A percentile compares a stretch with the other conserved stretches of the same genome.
Evolutionary conservation across 345 rosid genomes (phyloP).

Genomic region (Eucalyptus caleyi): DNA sequence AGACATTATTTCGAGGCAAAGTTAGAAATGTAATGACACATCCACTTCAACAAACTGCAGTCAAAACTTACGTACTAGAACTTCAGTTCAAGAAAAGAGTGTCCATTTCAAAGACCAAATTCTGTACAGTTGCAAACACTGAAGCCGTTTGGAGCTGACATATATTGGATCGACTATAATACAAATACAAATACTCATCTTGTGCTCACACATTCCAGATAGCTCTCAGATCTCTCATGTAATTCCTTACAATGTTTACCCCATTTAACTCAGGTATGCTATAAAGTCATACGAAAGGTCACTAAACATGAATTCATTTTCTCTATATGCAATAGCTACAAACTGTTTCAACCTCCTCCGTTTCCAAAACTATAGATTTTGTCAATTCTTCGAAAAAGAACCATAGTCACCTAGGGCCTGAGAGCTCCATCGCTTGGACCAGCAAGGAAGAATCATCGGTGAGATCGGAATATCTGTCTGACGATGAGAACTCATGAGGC

Average conservation of each 20-base stretch:
- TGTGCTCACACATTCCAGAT: neutral
- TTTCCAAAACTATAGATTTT: neutral
- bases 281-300: neutral
- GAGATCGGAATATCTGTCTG: constrained; percentile 91
- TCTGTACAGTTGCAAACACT: neutral
- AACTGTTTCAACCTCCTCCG: neutral
- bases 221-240: neutral
- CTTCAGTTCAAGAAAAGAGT: neutral
- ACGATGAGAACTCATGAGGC: constrained; percentile 71
- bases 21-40: neutral
- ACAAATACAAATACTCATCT: neutral
- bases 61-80: neutral
- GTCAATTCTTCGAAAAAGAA: neutral
- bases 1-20: neutral
- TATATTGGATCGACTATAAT: neutral
- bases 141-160: neutral
- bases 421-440: constrained; percentile 97
- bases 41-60: neutral
- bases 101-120: neutral
- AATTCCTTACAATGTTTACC: neutral
- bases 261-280: neutral
- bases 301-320: neutral
- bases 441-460: constrained; percentile 89
- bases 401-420: constrained; percentile 76
- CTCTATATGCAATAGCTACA: neutral